Evolutionary conservation across 2,329 filamentous ascomycete species (phyloP).

Genomic region (Parascedosporium putredinis): DNA sequence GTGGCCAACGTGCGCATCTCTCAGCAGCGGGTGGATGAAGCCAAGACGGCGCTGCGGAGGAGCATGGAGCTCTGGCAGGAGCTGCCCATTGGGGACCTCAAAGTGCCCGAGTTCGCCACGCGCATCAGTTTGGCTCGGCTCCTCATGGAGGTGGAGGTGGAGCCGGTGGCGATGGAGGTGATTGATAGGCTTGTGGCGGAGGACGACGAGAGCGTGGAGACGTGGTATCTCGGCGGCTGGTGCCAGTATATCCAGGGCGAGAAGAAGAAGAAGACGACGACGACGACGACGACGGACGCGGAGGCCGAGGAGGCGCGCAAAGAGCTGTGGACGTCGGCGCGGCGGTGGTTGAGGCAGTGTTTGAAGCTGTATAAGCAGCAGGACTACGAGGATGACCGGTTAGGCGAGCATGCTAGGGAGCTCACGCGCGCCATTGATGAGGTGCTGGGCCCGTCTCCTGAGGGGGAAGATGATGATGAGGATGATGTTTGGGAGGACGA

Average conservation of each 20-base stretch:
- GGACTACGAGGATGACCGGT: constrained; percentile 75
- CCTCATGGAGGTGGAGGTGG: constrained; percentile 82
- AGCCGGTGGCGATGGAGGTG: constrained; percentile 74
- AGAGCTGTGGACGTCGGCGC: constrained; percentile 59
- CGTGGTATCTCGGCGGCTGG: constrained; percentile 96
- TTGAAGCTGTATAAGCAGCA: constrained; percentile 67
- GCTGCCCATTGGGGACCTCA: constrained; percentile 58
- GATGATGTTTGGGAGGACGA: constrained; percentile 42
- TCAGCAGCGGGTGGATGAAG: constrained; percentile 70
- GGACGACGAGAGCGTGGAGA: constrained; percentile 89
- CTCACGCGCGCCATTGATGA: constrained; percentile 53
- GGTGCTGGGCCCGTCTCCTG: constrained; percentile 50
- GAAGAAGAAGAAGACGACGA: constrained; percentile 42
- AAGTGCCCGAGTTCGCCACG: constrained; percentile 75
- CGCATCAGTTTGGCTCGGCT: constrained; percentile 75
- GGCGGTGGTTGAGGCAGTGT: constrained; percentile 74
- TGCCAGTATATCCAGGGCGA: constrained; percentile 71
- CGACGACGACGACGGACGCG: constrained; percentile 20
- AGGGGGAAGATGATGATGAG: constrained; percentile 44
- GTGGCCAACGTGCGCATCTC: constrained; percentile 90
- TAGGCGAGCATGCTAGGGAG: constrained; percentile 66
- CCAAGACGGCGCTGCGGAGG: constrained; percentile 62
- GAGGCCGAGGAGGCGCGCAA: constrained; percentile 38
- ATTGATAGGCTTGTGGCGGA: constrained; percentile 75
- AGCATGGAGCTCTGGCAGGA: constrained; percentile 80